These are phyloP conservation scores for Liquidambar formosana DNA, from an alignment of 164 flowering plant species.

Conservation along the genomic window DNA sequence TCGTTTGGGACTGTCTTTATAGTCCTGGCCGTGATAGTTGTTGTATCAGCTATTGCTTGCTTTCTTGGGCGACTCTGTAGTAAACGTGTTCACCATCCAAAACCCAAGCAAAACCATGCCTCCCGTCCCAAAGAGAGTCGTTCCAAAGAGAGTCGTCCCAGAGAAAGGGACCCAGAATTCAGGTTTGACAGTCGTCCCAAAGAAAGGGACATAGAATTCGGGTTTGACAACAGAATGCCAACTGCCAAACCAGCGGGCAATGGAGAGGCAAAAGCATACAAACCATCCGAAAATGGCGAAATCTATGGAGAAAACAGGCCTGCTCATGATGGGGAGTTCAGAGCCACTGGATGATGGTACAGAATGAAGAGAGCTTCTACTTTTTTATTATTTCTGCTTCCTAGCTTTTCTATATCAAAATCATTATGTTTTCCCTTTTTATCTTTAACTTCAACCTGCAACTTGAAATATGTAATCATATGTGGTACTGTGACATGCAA, in stretches of 20 bases:
- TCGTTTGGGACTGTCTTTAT: constrained; percentile 80
- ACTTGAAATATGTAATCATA: constrained; percentile 1
- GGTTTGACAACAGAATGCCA: constrained; percentile 39
- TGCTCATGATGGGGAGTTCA: constrained; percentile 10
- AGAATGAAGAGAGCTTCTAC: constrained; percentile 3
- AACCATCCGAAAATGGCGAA: constrained; percentile 14
- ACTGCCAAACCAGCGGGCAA: constrained; percentile 15
- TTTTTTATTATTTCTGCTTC: neutral
- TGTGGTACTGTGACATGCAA: neutral
- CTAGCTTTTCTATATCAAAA: neutral
- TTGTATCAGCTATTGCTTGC: constrained; percentile 67
- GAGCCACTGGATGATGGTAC: neutral
- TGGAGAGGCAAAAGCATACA: constrained; percentile 18
- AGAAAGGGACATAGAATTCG: constrained; percentile 38
- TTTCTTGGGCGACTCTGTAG: constrained; percentile 62
- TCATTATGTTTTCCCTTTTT: neutral
- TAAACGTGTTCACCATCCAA: constrained; percentile 23
- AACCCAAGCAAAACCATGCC: constrained; percentile 14
- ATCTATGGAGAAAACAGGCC: constrained; percentile 17
- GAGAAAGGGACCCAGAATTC: constrained; percentile 22
- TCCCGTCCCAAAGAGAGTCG: neutral
- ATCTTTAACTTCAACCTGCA: neutral
- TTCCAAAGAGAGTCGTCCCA: constrained; percentile 1
- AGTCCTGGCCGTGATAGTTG: constrained; percentile 67
- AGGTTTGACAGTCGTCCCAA: constrained; percentile 9